Base-by-base conservation (phyloP, 768 basidiomycete genomes). In the Boletus reticuloceps region DNA sequence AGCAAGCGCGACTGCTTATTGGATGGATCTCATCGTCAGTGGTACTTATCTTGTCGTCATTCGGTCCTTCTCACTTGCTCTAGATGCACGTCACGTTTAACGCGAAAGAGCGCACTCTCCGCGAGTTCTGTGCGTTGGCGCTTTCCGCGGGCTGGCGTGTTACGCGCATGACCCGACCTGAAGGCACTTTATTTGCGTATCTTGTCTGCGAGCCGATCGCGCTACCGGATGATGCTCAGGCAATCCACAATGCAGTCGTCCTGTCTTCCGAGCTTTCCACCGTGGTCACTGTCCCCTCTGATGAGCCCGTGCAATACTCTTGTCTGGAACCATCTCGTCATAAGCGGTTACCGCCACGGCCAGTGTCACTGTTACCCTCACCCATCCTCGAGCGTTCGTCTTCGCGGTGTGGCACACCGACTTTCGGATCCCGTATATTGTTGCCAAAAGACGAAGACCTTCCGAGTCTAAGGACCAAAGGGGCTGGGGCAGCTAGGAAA, bases 51-150 rank as follows among this genome's bases (percentile, higher is more conserved):
- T 13, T 27, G 5, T 1, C 1, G 5, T 36, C 38, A 3, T n/a
- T 38, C 17, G 6, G 6, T 7, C 16, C n/a, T 31, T 56, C 39
- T 52, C 54, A 66, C 20, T 14, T 34, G 34, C 38, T 32, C 34
- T 54, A 88, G 87, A 89, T 89, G 87, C 82, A 85, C 64, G 77
- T 77, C 9, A 79, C 77, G 47, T 85, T 88, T 67, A 87, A 88
- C 56, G 76, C 82, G 3, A 83, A 88, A 61, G 87, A 89, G 61
- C 79, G 87, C 5, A 89, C 87, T 0, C 71, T 89, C 10, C 78
- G 84, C 46, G 86, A 89, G 65, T 76, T 82, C 40, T 75, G 81
- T 6, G 73, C 78, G 1, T 70, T 89, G 19, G 72, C 78, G 7
- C 69, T 74, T 22, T 81, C 80, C 0, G 78, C 84, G 20, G 84